Percentiles rank a stretch among this genome's conserved stretches.
Evolutionary conservation across 2,329 filamentous ascomycete species (phyloP).

Genomic region (Penicillium sp.): DNA sequence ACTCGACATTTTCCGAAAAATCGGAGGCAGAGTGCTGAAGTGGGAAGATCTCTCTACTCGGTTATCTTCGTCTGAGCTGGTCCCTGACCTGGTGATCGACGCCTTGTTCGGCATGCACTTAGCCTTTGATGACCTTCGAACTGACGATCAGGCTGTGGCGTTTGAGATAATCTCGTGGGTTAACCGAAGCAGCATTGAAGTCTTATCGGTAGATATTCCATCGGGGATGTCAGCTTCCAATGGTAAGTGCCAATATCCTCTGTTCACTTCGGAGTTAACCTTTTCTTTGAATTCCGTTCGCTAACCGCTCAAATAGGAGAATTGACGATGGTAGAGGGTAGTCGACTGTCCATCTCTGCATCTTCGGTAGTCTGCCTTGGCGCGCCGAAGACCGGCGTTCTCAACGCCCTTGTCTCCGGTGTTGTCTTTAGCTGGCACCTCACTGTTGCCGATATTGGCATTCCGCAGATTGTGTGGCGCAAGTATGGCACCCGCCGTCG

Average conservation of each 20-base stretch:
- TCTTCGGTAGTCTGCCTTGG: slow-evolving; percentile 84
- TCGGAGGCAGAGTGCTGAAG: slow-evolving; percentile 73
- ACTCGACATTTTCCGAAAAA: slow-evolving; percentile 79
- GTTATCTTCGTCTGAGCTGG: slow-evolving; percentile 59
- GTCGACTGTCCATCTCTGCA: slow-evolving; percentile 77
- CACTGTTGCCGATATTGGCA: slow-evolving; percentile 83
- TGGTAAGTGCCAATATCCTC: slow-evolving; percentile 60
- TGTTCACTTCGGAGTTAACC: neutral
- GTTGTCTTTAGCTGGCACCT: slow-evolving; percentile 70
- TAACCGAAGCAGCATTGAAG: slow-evolving; percentile 81
- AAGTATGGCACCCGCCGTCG: slow-evolving; percentile 80
- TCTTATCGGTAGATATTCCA: slow-evolving; percentile 87
- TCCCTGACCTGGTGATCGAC: slow-evolving; percentile 82
- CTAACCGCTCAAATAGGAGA: slow-evolving; percentile 48
- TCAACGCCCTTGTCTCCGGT: slow-evolving; percentile 73
- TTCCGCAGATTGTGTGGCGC: slow-evolving; percentile 81
- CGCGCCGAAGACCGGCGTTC: slow-evolving; percentile 80
- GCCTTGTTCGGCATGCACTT: slow-evolving; percentile 84
- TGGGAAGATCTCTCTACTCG: slow-evolving; percentile 62
- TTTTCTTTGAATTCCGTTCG: neutral
- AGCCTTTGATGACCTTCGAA: slow-evolving; percentile 84
- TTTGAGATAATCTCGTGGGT: slow-evolving; percentile 94
- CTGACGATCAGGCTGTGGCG: slow-evolving; percentile 78
- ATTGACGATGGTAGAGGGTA: slow-evolving; percentile 67
- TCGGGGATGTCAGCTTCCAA: slow-evolving; percentile 82